Evolutionary conservation across 805 yeast species (phyloP), one percentile per base, ranked within the genome.

Genomic region (Isabelozyma rhagii): DNA sequence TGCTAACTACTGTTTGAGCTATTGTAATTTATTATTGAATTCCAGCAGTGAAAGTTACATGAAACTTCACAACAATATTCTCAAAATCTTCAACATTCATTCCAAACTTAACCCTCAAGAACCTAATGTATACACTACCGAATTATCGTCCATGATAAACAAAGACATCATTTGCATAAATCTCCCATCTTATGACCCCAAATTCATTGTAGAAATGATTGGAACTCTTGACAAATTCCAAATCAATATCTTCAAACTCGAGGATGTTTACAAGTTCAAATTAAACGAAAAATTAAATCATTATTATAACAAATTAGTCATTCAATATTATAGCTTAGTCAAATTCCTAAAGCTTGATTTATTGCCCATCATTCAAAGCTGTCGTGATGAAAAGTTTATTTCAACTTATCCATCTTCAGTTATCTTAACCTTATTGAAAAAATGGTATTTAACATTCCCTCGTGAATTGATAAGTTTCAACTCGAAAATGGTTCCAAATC

Each of bases 101-200:
- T 25, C 41, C 38, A 27, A 31, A 13, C 36, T 10, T 31, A 31
- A 31, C n/a, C 10, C n/a, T 31, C 36, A 31, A 31, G 36, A 31
- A 31, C 36, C 36, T 13, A 31, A 31, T 31, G 36, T 10, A 6
- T 31, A 31, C 36, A 31, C 36, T 43, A 28, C 9, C n/a, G 14
- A 43, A 28, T n/a, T 21, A 43, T 31, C 14, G 27, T 15, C 18
- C 17, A 13, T 11, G 27, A 28, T 29, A 34, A 43, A 21, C 46
- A 15, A 9, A 13, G 14, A 29, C 48, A 4, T 48, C 47, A 49
- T 57, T 15, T 47, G 59, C 18, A 55, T 64, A 5, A 52, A 57
- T 38, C 48, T 68, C 28, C 68, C 68, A 18, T 43, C 58, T 2
- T 66, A 66, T 49, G 54, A 58, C 34, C 65, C 68, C 2, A 29